These are phyloP conservation scores for Pugionium cornutum DNA, from an alignment of 345 rosid species.

Conservation along the genomic window DNA sequence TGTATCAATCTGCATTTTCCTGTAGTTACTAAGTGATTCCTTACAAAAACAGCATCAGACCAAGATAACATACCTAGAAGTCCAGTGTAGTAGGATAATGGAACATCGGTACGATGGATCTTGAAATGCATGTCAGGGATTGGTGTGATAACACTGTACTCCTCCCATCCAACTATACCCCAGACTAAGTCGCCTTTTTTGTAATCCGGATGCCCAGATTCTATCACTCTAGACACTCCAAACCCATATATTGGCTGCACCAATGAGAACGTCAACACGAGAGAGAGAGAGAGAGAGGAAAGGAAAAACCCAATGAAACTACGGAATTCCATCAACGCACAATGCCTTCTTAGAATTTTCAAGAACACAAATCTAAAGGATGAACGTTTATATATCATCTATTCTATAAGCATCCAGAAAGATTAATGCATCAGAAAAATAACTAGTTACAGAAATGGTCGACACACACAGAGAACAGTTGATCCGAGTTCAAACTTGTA, in stretches of 20 bases:
- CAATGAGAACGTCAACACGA: neutral
- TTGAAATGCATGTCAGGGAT: slow-evolving; percentile 42
- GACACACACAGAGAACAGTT: neutral
- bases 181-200: slow-evolving; percentile 52
- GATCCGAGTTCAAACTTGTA: neutral
- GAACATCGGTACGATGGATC: slow-evolving; percentile 53
- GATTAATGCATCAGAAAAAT: too few species aligned
- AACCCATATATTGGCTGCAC: slow-evolving; percentile 52
- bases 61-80: slow-evolving; percentile 51
- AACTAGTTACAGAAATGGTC: neutral
- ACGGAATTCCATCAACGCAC: neutral
- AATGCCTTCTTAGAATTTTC: neutral
- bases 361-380: slow-evolving; percentile 3
- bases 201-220: slow-evolving; percentile 50
- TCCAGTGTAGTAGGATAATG: slow-evolving; percentile 66
- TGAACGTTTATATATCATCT: neutral
- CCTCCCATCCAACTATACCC: slow-evolving; percentile 70
- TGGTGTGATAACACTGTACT: slow-evolving; percentile 47
- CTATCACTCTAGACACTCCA: slow-evolving; percentile 56
- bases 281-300: neutral
- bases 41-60: neutral
- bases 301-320: neutral
- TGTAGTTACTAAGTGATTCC: slow-evolving; percentile 6
- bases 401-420: slow-evolving; percentile 3
- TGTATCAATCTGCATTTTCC: neutral